These are phyloP conservation scores for Malassezia dermatis DNA, from an alignment of 1,284 basidiomycete species.

Conservation along the genomic window DNA sequence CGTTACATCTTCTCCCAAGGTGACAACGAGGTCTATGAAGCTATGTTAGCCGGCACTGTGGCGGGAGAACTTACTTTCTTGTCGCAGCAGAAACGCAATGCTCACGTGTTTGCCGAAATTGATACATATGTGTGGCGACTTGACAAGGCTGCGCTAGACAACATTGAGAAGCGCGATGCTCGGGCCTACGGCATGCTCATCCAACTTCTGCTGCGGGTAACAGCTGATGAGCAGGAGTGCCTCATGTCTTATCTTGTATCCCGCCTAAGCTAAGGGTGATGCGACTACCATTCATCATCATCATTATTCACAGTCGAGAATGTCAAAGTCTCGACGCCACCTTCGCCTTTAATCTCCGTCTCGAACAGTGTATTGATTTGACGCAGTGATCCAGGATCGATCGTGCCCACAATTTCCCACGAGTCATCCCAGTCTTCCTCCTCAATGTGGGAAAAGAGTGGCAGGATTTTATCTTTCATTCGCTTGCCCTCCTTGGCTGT, in stretches of 20 bases:
- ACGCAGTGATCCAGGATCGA: slow-evolving; percentile 84
- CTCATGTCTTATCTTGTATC: slow-evolving; percentile 45
- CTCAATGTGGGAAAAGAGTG: slow-evolving; percentile 71
- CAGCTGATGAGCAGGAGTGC: slow-evolving; percentile 41
- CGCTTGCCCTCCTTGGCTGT: slow-evolving; percentile 63
- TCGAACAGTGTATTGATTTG: slow-evolving; percentile 79
- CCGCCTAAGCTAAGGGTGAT: slow-evolving; percentile 21
- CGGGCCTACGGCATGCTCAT: slow-evolving; percentile 24
- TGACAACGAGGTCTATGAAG: slow-evolving; percentile 44
- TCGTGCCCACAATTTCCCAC: slow-evolving; percentile 78
- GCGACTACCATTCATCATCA: slow-evolving; percentile 21
- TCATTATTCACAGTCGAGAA: slow-evolving; percentile 35
- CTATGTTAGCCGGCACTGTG: slow-evolving; percentile 46
- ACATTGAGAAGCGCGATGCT: slow-evolving; percentile 20
- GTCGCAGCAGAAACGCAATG: slow-evolving; percentile 31
- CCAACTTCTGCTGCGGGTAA: slow-evolving; percentile 33
- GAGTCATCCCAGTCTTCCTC: slow-evolving; percentile 66
- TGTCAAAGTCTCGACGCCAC: slow-evolving; percentile 53
- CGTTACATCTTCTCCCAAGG: slow-evolving; percentile 42
- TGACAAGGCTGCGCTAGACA: slow-evolving; percentile 19
- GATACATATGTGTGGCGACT: slow-evolving; percentile 40
- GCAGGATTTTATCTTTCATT: slow-evolving; percentile 63
- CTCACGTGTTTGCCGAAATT: slow-evolving; percentile 37
- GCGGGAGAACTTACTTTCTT: slow-evolving; percentile 43
- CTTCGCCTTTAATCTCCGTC: slow-evolving; percentile 70